Evolutionary conservation across 495 filamentous ascomycete species (phyloP).

Genomic region (Daldinia caldariorum): DNA sequence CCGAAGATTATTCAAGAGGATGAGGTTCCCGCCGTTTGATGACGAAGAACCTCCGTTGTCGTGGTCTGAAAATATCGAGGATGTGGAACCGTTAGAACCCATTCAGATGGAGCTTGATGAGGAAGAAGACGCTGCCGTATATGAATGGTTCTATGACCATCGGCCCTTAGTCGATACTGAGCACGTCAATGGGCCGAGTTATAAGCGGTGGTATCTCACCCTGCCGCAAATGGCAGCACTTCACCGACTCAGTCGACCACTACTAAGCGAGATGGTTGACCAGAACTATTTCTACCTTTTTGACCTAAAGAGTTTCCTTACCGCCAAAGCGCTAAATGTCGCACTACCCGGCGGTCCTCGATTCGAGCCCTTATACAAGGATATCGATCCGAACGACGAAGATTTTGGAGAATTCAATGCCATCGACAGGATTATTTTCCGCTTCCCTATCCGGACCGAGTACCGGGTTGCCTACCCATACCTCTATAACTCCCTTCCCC

Average conservation of each 20-base stretch:
- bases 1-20: constrained; percentile 94
- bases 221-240: constrained; percentile 96
- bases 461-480: constrained; percentile 94
- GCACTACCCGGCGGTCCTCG: constrained; percentile 96
- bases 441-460: constrained; percentile 93
- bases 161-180: constrained; percentile 88
- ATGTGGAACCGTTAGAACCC: constrained; percentile 96
- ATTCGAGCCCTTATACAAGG: constrained; percentile 98
- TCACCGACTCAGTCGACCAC: constrained; percentile 88
- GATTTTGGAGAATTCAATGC: constrained; percentile 99
- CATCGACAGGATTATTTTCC: constrained; percentile 99
- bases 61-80: constrained; percentile 99
- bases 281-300: constrained; percentile 99
- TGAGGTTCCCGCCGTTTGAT: constrained; percentile 99
- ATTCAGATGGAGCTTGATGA: constrained; percentile 99
- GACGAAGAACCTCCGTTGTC: constrained; percentile 98
- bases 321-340: constrained; percentile 96
- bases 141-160: constrained; percentile 98
- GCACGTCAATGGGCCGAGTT: constrained; percentile 96
- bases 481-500: constrained; percentile 94
- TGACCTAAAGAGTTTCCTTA: constrained; percentile 92
- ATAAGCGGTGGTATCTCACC: constrained; percentile 94
- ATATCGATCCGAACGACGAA: constrained; percentile 98
- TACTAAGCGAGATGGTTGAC: constrained; percentile 92
- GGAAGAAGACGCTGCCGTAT: constrained; percentile 88